Percentiles rank a stretch among this genome's conserved stretches.
phyloP scores from a whole-genome alignment of 2,329 filamentous ascomycete species.

The Nothomitra cinnamomea region DNA sequence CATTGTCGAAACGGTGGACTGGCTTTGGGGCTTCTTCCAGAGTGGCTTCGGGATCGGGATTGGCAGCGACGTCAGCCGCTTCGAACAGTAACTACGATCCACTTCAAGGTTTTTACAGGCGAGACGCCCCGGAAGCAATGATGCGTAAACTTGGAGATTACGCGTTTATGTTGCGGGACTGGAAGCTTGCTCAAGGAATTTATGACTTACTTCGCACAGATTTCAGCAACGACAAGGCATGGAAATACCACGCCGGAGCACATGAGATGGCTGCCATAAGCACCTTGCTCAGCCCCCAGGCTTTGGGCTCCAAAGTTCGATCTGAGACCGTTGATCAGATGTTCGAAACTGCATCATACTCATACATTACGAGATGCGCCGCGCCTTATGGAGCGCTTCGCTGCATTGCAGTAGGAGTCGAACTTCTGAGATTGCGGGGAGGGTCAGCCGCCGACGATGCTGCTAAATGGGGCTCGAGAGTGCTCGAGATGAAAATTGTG shows the following conservation, averaged over 20 bases:
- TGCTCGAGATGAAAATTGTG: conserved; percentile 62
- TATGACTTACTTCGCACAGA: conserved; percentile 83
- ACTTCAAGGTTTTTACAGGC: conserved; percentile 61
- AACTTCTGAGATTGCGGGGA: conserved; percentile 67
- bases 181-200: conserved; percentile 78
- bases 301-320: conserved; percentile 56
- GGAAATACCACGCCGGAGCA: conserved; percentile 83
- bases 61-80: conserved; percentile 11
- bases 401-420: conserved; percentile 56
- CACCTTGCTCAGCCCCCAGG: conserved; percentile 58
- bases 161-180: conserved; percentile 92
- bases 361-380: conserved; percentile 72
- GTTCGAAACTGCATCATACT: conserved; percentile 82
- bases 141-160: conserved; percentile 92
- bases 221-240: conserved; percentile 89
- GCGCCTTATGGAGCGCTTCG: conserved; percentile 67
- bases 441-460: conserved; percentile 72
- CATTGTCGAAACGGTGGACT: conserved; percentile 76
- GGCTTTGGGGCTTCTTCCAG: conserved; percentile 57
- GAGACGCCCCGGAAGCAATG: conserved; percentile 71
- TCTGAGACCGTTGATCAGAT: conserved; percentile 70
- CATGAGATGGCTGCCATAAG: conserved; percentile 91
- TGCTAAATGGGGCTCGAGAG: conserved; percentile 63
- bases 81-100: conserved; percentile 58
- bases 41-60: conserved; percentile 27